phyloP scores from a whole-genome alignment of 441 rosid genomes.

The Metrosideros polymorpha region DNA sequence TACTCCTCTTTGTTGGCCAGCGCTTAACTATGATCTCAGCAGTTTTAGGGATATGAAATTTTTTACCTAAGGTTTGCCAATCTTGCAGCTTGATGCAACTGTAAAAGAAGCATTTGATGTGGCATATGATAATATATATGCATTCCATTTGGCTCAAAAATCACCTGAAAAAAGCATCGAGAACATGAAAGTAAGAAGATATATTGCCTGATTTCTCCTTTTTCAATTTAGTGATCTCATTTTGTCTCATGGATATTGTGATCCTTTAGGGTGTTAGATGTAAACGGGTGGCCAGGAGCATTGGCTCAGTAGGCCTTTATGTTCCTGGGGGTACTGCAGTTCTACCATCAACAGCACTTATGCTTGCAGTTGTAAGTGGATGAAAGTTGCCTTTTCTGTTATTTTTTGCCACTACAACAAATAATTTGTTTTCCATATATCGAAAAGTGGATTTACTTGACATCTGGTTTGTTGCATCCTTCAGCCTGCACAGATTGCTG shows the following conservation, averaged over 20 bases:
- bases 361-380: constrained; percentile 79
- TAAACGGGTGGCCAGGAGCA: constrained; percentile 80
- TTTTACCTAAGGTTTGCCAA: background rate
- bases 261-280: constrained; percentile 76
- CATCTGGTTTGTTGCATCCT: constrained; percentile 2
- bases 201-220: background rate
- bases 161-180: constrained; percentile 54
- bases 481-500: constrained; percentile 98
- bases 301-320: constrained; percentile 87
- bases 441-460: background rate
- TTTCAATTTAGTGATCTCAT: background rate
- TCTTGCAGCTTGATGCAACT: constrained; percentile 45
- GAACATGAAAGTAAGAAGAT: constrained; percentile 64
- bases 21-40: background rate
- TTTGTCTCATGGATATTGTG: background rate
- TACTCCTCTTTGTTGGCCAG: background rate
- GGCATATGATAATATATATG: constrained; percentile 78
- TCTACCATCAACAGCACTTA: constrained; percentile 90
- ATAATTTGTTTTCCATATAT: background rate
- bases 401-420: background rate
- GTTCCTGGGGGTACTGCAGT: constrained; percentile 97
- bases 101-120: constrained; percentile 80
- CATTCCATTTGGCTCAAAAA: constrained; percentile 84
- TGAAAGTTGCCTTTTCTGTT: background rate
- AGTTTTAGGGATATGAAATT: background rate